Conservation (phyloP, 1,284 basidiomycete genomes). For the Termitomyces sp. region DNA sequence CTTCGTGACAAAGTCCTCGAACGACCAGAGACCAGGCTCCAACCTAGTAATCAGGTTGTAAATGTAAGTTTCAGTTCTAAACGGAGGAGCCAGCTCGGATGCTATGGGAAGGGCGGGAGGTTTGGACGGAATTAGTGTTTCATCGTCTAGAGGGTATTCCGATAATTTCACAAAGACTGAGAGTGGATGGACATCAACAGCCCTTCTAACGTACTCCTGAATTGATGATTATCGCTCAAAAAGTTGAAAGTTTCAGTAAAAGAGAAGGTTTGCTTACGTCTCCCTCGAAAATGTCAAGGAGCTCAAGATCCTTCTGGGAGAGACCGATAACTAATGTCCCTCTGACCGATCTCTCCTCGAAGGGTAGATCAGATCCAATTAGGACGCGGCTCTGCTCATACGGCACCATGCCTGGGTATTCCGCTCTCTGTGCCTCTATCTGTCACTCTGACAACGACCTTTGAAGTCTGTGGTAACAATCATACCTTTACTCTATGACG, state of each 20-base stretch:
- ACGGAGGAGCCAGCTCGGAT: constrained; percentile 29
- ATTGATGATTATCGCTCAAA: background rate
- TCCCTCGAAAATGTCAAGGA: constrained; percentile 71
- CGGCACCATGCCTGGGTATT: constrained; percentile 75
- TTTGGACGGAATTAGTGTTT: constrained; percentile 35
- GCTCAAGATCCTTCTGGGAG: constrained; percentile 52
- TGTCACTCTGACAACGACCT: background rate
- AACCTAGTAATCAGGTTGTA: constrained; percentile 50
- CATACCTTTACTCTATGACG: constrained; percentile 60
- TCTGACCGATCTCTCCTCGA: constrained; percentile 55
- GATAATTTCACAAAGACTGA: constrained; percentile 36
- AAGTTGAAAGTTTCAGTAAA: background rate
- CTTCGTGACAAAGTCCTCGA: constrained; percentile 63
- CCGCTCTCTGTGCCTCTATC: constrained; percentile 42
- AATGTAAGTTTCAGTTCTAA: constrained; percentile 66
- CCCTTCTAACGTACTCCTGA: constrained; percentile 67
- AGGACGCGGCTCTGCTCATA: constrained; percentile 43
- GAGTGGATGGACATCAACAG: constrained; percentile 53
- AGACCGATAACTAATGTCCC: constrained; percentile 72
- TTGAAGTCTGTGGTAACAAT: background rate
- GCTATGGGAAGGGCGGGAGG: constrained; percentile 37
- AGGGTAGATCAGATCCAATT: constrained; percentile 39
- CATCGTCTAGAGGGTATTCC: constrained; percentile 24
- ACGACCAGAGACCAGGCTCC: constrained; percentile 68
- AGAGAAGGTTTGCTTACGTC: constrained; percentile 44